Evolutionary conservation across 805 yeast genomes (phyloP).

Genomic region (Wickerhamiella sorbophila): DNA sequence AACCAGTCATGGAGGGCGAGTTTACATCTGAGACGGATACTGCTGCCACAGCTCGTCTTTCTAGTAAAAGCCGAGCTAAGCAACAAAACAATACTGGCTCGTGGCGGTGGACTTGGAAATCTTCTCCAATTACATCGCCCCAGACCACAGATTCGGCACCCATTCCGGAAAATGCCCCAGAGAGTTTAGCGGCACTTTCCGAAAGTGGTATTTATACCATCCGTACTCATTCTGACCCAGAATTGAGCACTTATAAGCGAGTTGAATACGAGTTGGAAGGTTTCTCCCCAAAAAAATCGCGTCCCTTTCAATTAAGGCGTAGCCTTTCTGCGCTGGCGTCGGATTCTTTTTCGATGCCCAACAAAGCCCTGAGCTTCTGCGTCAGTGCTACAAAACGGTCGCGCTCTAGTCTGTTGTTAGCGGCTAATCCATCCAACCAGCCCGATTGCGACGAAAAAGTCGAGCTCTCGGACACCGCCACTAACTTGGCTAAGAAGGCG

Average conservation of each 20-base stretch:
- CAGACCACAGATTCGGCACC: too few relatives aligned
- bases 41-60: not conserved
- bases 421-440: too few relatives aligned
- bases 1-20: not conserved
- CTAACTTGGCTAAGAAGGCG: too few relatives aligned
- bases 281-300: not conserved
- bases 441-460: too few relatives aligned
- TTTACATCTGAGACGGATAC: not conserved
- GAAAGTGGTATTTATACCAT: not conserved
- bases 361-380: too few relatives aligned
- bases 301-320: too few relatives aligned
- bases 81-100: not conserved
- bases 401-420: too few relatives aligned
- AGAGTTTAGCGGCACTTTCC: not conserved
- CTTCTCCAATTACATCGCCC: too few relatives aligned
- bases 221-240: not conserved
- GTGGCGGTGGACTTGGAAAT: not conserved
- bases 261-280: not conserved
- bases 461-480: too few relatives aligned
- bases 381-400: too few relatives aligned
- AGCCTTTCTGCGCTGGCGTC: too few relatives aligned
- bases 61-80: not conserved
- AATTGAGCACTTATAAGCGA: not conserved
- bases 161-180: not conserved
- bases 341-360: too few relatives aligned